These are phyloP conservation scores for Lactarius psammicola DNA, from an alignment of 768 basidiomycete species.

Conservation along the genomic window DNA sequence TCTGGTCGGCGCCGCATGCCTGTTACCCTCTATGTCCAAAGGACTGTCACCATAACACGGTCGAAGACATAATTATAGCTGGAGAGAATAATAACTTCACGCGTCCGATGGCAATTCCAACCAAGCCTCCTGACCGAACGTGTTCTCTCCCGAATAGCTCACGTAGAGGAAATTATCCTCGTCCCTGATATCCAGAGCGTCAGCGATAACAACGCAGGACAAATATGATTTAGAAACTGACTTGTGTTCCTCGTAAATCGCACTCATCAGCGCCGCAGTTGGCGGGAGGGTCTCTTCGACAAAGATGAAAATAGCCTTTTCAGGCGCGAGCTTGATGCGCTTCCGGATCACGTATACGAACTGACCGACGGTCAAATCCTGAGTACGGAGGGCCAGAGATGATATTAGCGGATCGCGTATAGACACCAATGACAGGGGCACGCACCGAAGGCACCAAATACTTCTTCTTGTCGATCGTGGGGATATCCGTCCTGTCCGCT, in stretches of 20 bases:
- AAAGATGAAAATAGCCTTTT: conserved; percentile 99
- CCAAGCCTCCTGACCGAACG: conserved; percentile 57
- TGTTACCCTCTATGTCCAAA: conserved; percentile 21
- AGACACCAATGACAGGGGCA: conserved; percentile 34
- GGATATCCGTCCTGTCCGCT: conserved; percentile 97
- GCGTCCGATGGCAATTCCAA: conserved; percentile 27
- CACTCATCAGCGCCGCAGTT: conserved; percentile 96
- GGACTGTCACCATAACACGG: conserved; percentile 18
- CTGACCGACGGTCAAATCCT: conserved; percentile 97
- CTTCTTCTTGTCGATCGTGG: conserved; percentile 99
- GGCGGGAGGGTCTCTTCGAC: conserved; percentile 98
- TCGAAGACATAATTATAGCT: conserved; percentile 25
- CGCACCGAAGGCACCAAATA: conserved; percentile 93
- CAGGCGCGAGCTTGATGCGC: conserved; percentile 98
- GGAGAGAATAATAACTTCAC: conserved; percentile 16
- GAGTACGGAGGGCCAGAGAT: not conserved
- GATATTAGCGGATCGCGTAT: conserved; percentile 17
- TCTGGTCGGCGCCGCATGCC: not conserved
- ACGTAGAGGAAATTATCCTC: conserved; percentile 99
- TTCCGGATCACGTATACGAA: conserved; percentile 99
- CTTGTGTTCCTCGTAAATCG: conserved; percentile 99
- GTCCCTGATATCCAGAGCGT: conserved; percentile 57
- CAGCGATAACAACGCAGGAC: not conserved
- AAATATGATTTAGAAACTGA: conserved; percentile 35
- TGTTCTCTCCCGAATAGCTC: conserved; percentile 98